phyloP scores from a whole-genome alignment of 805 yeast species.

The Saturnispora besseyi region DNA sequence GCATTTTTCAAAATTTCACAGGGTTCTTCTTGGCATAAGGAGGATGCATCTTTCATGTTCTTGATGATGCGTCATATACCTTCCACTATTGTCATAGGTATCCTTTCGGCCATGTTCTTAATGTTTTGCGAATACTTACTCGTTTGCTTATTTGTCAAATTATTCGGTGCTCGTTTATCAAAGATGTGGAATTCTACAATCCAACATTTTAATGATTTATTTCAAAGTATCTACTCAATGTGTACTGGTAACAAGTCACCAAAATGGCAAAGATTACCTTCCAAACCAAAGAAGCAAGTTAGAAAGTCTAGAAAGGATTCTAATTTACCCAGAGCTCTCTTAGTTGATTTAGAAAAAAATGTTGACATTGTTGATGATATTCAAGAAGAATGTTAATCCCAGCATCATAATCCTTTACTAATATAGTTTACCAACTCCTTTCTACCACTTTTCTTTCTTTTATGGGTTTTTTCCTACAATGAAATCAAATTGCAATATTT shows the following conservation, averaged over 20 bases:
- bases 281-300: neutral
- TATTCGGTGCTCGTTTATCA: slow-evolving; percentile 6
- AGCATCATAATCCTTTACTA: neutral
- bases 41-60: slow-evolving; percentile 75
- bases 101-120: slow-evolving; percentile 42
- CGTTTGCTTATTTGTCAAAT: slow-evolving; percentile 18
- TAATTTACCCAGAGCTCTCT: slow-evolving; percentile 37
- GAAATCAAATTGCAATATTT: neutral
- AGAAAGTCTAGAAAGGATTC: slow-evolving; percentile 43
- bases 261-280: slow-evolving; percentile 8
- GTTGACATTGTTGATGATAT: slow-evolving; percentile 15
- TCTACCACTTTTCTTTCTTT: neutral
- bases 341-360: slow-evolving; percentile 28
- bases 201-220: slow-evolving; percentile 1
- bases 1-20: slow-evolving; percentile 67
- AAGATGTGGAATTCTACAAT: slow-evolving; percentile 2
- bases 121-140: slow-evolving; percentile 41
- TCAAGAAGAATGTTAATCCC: neutral
- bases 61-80: slow-evolving; percentile 66
- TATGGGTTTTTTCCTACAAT: neutral
- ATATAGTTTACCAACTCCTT: neutral
- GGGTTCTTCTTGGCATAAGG: slow-evolving; percentile 91
- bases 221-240: neutral
- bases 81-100: slow-evolving; percentile 63
- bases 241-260: neutral